Conservation (phyloP, 75 land plant genomes). For the Azolla pinnata region DNA sequence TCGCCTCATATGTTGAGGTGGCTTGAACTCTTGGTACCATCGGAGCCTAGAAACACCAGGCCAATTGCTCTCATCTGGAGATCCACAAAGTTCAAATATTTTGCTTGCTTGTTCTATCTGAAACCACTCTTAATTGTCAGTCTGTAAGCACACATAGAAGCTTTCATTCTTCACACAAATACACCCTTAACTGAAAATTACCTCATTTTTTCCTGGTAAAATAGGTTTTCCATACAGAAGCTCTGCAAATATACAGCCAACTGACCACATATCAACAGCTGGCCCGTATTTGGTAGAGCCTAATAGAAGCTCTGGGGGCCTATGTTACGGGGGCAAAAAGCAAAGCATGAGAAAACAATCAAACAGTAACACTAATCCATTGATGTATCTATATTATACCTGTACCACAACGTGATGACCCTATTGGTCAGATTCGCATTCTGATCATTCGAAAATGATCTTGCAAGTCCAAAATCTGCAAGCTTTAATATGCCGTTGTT, state of each 20-base stretch:
- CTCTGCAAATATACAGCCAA: conserved; percentile 97
- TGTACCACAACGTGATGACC: conserved; percentile 93
- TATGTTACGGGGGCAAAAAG: conserved; percentile 15
- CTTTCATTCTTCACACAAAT: too few relatives aligned
- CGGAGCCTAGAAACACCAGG: conserved; percentile 90
- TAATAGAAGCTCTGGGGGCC: conserved; percentile 93
- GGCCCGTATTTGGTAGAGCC: conserved; percentile 93
- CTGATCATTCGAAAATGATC: conserved; percentile 74
- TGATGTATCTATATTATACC: too few relatives aligned
- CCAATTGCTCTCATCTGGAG: conserved; percentile 86
- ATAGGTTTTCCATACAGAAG: conserved; percentile 89
- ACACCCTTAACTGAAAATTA: too few relatives aligned
- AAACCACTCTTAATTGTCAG: too few relatives aligned
- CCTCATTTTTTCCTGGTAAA: conserved; percentile 95
- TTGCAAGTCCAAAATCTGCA: conserved; percentile 96
- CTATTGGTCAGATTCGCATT: conserved; percentile 77
- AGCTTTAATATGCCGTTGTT: conserved; percentile 92
- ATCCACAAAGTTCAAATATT: conserved; percentile 90
- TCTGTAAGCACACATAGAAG: too few relatives aligned
- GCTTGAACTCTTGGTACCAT: conserved; percentile 77
- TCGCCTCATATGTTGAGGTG: conserved; percentile 55
- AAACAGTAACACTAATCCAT: too few relatives aligned
- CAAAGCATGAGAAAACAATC: too few relatives aligned
- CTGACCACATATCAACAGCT: conserved; percentile 99
- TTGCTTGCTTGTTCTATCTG: conserved; percentile 78